Percentiles rank a stretch among this genome's conserved stretches.
Evolutionary conservation across 2,329 filamentous ascomycete species (phyloP).

Genomic region (Phyllosticta citriasiana): DNA sequence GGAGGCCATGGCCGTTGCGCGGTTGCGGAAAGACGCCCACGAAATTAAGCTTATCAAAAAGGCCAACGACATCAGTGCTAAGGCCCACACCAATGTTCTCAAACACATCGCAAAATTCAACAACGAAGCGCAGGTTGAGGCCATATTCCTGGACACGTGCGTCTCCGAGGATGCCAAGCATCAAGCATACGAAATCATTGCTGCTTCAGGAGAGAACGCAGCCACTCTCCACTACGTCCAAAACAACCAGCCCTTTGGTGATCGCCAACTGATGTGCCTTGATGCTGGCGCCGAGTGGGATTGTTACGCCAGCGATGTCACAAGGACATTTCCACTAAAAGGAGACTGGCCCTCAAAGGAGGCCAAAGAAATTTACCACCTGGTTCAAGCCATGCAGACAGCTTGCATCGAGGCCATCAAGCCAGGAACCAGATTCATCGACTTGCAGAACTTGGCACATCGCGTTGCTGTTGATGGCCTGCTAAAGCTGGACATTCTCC

Average conservation of each 20-base stretch:
- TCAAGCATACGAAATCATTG: slow-evolving; percentile 85
- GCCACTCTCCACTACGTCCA: slow-evolving; percentile 77
- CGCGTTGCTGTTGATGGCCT: slow-evolving; percentile 63
- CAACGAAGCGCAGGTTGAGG: slow-evolving; percentile 79
- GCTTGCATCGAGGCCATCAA: slow-evolving; percentile 59
- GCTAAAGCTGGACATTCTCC: slow-evolving; percentile 60
- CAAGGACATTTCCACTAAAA: slow-evolving; percentile 71
- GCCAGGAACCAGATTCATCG: slow-evolving; percentile 60
- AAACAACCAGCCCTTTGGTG: slow-evolving; percentile 63
- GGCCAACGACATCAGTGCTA: slow-evolving; percentile 70
- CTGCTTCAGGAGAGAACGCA: slow-evolving; percentile 71
- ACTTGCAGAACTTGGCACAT: slow-evolving; percentile 64
- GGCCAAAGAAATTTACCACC: slow-evolving; percentile 61
- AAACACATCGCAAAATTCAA: slow-evolving; percentile 49
- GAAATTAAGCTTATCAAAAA: slow-evolving; percentile 72
- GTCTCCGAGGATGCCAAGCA: slow-evolving; percentile 61
- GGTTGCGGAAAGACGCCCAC: slow-evolving; percentile 74
- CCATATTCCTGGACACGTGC: slow-evolving; percentile 63
- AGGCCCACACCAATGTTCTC: slow-evolving; percentile 66
- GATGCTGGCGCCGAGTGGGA: slow-evolving; percentile 82
- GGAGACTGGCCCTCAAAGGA: slow-evolving; percentile 59
- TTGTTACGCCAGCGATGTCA: slow-evolving; percentile 84
- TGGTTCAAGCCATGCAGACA: slow-evolving; percentile 74
- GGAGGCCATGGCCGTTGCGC: slow-evolving; percentile 65
- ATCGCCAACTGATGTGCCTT: slow-evolving; percentile 63